Base-by-base conservation (phyloP, 1,284 basidiomycete genomes). In the Sphagnurus paluster region DNA sequence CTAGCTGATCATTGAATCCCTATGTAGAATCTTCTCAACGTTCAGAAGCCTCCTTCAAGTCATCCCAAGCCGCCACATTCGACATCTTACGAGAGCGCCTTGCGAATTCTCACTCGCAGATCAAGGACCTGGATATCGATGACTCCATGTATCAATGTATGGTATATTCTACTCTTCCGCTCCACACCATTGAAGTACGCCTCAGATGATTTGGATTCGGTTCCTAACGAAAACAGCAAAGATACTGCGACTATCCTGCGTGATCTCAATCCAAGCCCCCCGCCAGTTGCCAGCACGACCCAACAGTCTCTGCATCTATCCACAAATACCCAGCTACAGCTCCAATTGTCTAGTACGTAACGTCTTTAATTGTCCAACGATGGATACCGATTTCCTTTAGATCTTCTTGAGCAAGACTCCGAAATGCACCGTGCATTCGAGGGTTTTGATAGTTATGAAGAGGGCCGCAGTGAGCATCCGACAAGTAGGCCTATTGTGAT, bases 351-450 rank as follows among this genome's bases (percentile, higher is more conserved):
- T 14, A 86, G 85, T 86, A 59, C 53, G 80, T 68, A 10, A 20
- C 14, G 13, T 17, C 37, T 4, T 19, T 17, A 34, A 23, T 37
- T n/a, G 14, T 13, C 28, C 23, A n/a, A 17, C n/a, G n/a, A n/a
- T n/a, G 16, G 11, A 23, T 17, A 3, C 6, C 48, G 28, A 30
- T 39, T 32, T 47, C 35, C 26, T 23, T 36, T 48, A 88, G 85
- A 89, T 65, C 71, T 89, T 11, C 62, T 89, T 49, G 84, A 85
- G 14, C 74, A 79, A 43, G 82, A 88, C 56, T 84, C 84, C 2
- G 82, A 84, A 56, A 88, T 89, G 86, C 81, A 80, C 44, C 71
- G 77, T 39, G 79, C 71, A n/a, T 76, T 89, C 59, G 71, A 77
- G 29, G 77, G 70, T 11, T 58, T 77, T 43, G 76, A 81, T 39